Percentiles rank a stretch among this genome's conserved stretches.
These are phyloP conservation scores for Calocera viscosa DNA, from an alignment of 768 basidiomycete species.

Conservation along the genomic window DNA sequence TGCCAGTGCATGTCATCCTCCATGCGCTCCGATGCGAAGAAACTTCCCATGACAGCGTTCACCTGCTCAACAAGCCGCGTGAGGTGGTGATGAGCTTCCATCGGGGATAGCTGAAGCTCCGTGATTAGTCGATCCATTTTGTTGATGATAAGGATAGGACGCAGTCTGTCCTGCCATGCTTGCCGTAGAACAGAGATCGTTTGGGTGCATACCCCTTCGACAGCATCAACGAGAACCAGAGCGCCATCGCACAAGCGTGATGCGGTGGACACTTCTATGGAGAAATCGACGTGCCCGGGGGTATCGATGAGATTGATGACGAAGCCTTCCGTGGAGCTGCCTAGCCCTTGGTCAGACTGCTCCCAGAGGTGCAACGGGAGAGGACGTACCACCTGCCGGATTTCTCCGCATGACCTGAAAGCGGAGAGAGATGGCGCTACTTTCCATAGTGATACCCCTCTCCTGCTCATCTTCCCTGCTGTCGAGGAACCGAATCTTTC, in stretches of 20 bases:
- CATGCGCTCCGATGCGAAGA: slow-evolving; percentile 92
- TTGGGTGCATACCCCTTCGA: slow-evolving; percentile 98
- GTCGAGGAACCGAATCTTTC: slow-evolving; percentile 91
- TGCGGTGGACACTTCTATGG: slow-evolving; percentile 90
- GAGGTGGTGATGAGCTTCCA: slow-evolving; percentile 92
- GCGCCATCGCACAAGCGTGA: slow-evolving; percentile 91
- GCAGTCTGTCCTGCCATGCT: slow-evolving; percentile 80
- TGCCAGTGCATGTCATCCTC: slow-evolving; percentile 90
- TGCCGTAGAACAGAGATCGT: slow-evolving; percentile 91
- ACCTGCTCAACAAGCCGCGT: slow-evolving; percentile 87
- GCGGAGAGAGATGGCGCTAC: slow-evolving; percentile 79
- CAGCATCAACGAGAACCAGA: slow-evolving; percentile 86
- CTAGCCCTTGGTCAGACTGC: slow-evolving; percentile 26
- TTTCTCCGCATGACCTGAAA: slow-evolving; percentile 64
- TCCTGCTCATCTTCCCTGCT: slow-evolving; percentile 95
- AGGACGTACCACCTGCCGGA: slow-evolving; percentile 43
- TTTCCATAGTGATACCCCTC: slow-evolving; percentile 98
- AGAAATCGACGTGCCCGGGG: slow-evolving; percentile 97
- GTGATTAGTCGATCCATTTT: slow-evolving; percentile 90
- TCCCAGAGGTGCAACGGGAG: not conserved
- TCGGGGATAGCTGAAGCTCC: slow-evolving; percentile 79
- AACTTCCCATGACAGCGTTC: slow-evolving; percentile 94
- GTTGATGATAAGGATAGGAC: slow-evolving; percentile 90
- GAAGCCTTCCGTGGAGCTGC: slow-evolving; percentile 51
- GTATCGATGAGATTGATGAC: slow-evolving; percentile 95